A percentile compares a stretch with the other conserved stretches of the same genome.
These are phyloP conservation scores for Lantana camara DNA, from an alignment of 257 asterid species.

Conservation along the genomic window DNA sequence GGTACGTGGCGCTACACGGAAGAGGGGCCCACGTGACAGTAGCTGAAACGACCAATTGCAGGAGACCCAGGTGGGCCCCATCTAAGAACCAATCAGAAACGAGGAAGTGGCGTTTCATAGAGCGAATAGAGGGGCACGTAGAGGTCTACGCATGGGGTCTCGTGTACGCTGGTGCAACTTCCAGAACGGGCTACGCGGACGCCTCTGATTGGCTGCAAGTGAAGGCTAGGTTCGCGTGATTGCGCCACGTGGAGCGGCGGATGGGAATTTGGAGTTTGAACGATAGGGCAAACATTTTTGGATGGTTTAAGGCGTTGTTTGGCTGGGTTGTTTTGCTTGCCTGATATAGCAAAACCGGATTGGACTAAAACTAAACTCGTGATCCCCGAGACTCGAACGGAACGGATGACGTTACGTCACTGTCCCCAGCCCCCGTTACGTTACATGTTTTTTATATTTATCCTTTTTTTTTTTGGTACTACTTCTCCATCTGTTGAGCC, in stretches of 20 bases:
- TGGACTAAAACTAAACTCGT: no score
- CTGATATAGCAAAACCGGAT: not conserved
- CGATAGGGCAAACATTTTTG: not conserved
- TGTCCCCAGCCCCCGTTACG: no score
- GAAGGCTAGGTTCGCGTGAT: not conserved
- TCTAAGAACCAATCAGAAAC: slow-evolving; percentile 28
- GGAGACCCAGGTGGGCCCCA: slow-evolving; percentile 17
- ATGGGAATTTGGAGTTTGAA: not conserved
- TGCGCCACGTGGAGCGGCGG: slow-evolving; percentile 30
- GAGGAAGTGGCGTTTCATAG: slow-evolving; percentile 37
- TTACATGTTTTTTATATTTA: no score
- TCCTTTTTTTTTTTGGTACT: no score
- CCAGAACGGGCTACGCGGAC: slow-evolving; percentile 33
- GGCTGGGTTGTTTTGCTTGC: not conserved
- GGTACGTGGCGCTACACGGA: slow-evolving; percentile 41
- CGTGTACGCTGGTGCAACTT: slow-evolving; percentile 35
- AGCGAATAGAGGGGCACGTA: slow-evolving; percentile 34
- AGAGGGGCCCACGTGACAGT: slow-evolving; percentile 39
- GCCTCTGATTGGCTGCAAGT: not conserved
- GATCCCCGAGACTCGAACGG: no score
- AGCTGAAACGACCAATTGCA: slow-evolving; percentile 24
- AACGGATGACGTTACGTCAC: no score
- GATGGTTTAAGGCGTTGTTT: slow-evolving; percentile 14
- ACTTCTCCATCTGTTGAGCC: no score
- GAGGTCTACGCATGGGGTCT: slow-evolving; percentile 28